Percentiles rank a stretch among this genome's conserved stretches.
Conservation (phyloP, 1,284 basidiomycete genomes). For the Cutaneotrichosporon curvatum region DNA sequence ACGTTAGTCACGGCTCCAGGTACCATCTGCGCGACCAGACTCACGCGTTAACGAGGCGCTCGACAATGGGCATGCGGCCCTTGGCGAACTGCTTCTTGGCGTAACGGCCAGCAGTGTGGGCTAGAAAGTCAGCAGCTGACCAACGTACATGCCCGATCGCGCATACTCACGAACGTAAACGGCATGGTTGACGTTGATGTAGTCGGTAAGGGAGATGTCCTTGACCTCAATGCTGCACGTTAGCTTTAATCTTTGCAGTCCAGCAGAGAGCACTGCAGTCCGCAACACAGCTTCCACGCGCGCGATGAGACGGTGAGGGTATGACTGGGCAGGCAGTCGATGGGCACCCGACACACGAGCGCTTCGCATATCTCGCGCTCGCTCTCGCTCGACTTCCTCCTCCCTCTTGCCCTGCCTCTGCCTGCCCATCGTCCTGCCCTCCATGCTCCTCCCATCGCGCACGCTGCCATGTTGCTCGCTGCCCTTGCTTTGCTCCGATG, state of each 20-base stretch:
- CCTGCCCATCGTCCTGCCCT: neutral
- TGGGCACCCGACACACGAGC: too few relatives aligned
- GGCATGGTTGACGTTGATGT: conserved; percentile 98
- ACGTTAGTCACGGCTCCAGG: neutral
- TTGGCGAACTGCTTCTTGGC: conserved; percentile 99
- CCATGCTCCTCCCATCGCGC: too few relatives aligned
- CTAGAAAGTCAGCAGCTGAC: conserved; percentile 15
- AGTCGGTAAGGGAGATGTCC: conserved; percentile 97
- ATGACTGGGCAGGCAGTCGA: too few relatives aligned
- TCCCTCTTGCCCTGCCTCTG: neutral
- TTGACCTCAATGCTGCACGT: conserved; percentile 83
- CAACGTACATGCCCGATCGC: neutral
- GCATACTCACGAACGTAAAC: conserved; percentile 67
- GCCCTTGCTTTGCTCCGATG: neutral
- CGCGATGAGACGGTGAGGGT: too few relatives aligned
- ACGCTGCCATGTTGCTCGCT: too few relatives aligned
- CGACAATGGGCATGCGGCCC: conserved; percentile 99
- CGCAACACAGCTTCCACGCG: too few relatives aligned
- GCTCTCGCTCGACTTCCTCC: neutral
- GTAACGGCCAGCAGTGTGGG: conserved; percentile 98
- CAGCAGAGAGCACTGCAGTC: neutral
- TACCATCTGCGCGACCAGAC: conserved; percentile 33
- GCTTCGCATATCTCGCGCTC: too few relatives aligned
- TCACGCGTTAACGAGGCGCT: conserved; percentile 95
- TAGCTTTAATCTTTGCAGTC: neutral